These are phyloP conservation scores for Wickerhamomyces queroliae DNA, from an alignment of 805 yeast species.

Conservation along the genomic window DNA sequence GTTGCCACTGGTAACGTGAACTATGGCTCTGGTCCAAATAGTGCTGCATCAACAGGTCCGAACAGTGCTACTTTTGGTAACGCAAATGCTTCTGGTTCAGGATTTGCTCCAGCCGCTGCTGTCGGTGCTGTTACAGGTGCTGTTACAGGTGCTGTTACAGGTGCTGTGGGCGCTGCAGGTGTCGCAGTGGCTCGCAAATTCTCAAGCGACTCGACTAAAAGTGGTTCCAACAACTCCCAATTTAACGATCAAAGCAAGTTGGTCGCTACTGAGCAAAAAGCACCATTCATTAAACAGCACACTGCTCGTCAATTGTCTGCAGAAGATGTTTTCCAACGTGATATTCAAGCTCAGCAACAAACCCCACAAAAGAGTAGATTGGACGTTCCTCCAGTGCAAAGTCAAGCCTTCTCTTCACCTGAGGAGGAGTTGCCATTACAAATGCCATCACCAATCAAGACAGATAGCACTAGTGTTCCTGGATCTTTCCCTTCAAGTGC, in stretches of 20 bases:
- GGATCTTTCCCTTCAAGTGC: neutral
- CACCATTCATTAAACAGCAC: neutral
- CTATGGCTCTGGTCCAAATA: neutral
- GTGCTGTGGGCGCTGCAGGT: conserved; percentile 3
- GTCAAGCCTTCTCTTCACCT: conserved; percentile 6
- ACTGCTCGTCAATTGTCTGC: conserved; percentile 9
- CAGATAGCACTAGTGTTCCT: conserved; percentile 15
- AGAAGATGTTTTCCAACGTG: conserved; percentile 20
- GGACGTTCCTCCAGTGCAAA: neutral
- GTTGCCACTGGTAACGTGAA: neutral
- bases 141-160: conserved; percentile 3
- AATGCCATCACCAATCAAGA: conserved; percentile 23
- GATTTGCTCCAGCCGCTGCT: neutral
- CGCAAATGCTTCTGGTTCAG: neutral
- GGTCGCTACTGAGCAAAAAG: neutral
- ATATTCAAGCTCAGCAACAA: neutral
- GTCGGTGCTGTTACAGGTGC: neutral
- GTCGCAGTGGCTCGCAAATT: too few species aligned
- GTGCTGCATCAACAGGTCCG: too few species aligned
- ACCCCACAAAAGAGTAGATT: neutral
- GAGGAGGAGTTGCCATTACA: conserved; percentile 21
- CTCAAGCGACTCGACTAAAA: too few species aligned
- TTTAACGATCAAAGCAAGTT: too few species aligned
- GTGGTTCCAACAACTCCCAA: too few species aligned
- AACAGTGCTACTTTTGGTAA: neutral